Evolutionary conservation across 768 basidiomycete species (phyloP).

Genomic region (Rhizopogon rudus): DNA sequence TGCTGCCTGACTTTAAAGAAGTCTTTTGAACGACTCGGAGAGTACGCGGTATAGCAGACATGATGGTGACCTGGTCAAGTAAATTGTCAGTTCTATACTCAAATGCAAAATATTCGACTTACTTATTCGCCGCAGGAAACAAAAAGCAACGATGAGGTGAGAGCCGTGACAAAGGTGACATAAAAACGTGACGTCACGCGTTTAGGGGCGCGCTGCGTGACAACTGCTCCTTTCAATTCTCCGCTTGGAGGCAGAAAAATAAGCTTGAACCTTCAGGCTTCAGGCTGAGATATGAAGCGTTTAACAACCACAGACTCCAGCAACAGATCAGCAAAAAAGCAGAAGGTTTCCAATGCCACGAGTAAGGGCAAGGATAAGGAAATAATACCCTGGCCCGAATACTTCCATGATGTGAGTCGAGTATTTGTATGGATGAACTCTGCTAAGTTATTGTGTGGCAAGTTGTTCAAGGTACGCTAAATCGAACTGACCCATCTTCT

Average conservation of each 20-base stretch:
- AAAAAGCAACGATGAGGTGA: neutral
- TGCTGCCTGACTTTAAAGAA: slow-evolving; percentile 13
- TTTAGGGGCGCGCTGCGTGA: neutral
- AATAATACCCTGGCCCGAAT: slow-evolving; percentile 48
- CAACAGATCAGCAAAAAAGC: slow-evolving; percentile 9
- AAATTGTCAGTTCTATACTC: neutral
- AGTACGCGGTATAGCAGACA: slow-evolving; percentile 7
- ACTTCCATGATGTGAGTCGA: slow-evolving; percentile 47
- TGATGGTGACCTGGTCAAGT: neutral
- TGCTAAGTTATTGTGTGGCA: slow-evolving; percentile 1
- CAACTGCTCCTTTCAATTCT: neutral
- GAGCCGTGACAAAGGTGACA: neutral
- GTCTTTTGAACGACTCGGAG: slow-evolving; percentile 35
- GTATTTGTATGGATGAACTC: too few relatives aligned
- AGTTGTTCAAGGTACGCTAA: slow-evolving; percentile 57
- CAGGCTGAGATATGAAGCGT: neutral
- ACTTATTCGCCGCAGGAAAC: neutral
- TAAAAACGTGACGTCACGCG: neutral
- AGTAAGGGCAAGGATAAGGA: slow-evolving; percentile 19
- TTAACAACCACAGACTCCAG: neutral
- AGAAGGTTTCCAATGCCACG: slow-evolving; percentile 2
- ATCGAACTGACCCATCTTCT: neutral
- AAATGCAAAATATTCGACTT: neutral
- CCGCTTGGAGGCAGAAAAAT: neutral
- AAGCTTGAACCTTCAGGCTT: slow-evolving; percentile 12